Evolutionary conservation across 1,284 basidiomycete species (phyloP).

Genomic region (Irpex rosettiformis): DNA sequence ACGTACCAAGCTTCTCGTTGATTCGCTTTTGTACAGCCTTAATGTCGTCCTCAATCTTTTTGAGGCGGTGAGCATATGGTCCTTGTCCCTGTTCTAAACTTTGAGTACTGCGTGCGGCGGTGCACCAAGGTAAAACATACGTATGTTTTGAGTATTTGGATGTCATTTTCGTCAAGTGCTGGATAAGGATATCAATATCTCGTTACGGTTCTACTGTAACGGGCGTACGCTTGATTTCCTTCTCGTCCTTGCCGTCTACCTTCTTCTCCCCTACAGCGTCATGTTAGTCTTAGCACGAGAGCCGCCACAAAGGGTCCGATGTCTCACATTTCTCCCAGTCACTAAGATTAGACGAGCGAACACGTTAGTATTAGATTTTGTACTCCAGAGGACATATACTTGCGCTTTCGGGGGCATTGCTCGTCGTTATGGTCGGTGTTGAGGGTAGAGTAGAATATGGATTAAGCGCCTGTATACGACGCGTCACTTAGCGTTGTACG

Average conservation of each 20-base stretch:
- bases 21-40: slow-evolving; percentile 97
- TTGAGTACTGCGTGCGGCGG: background rate
- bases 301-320: background rate
- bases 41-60: slow-evolving; percentile 90
- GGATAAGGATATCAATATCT: slow-evolving; percentile 17
- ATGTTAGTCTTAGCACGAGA: slow-evolving; percentile 1
- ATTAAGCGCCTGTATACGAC: slow-evolving; percentile 21
- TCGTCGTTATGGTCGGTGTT: slow-evolving; percentile 15
- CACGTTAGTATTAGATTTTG: slow-evolving; percentile 6
- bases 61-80: slow-evolving; percentile 88
- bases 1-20: slow-evolving; percentile 89
- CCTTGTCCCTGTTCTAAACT: slow-evolving; percentile 80
- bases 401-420: slow-evolving; percentile 84
- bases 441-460: slow-evolving; percentile 8
- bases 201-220: background rate
- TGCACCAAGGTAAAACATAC: slow-evolving; percentile 37
- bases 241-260: slow-evolving; percentile 78
- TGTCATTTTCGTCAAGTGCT: slow-evolving; percentile 98
- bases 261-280: slow-evolving; percentile 70
- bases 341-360: slow-evolving; percentile 36
- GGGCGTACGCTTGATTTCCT: slow-evolving; percentile 80
- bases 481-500: slow-evolving; percentile 29
- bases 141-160: slow-evolving; percentile 99
- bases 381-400: slow-evolving; percentile 25
- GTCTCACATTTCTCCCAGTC: slow-evolving; percentile 95